Percentiles rank a stretch among this genome's conserved stretches.
Evolutionary conservation across 768 basidiomycete genomes (phyloP).

Genomic region (Rickenella mellea): DNA sequence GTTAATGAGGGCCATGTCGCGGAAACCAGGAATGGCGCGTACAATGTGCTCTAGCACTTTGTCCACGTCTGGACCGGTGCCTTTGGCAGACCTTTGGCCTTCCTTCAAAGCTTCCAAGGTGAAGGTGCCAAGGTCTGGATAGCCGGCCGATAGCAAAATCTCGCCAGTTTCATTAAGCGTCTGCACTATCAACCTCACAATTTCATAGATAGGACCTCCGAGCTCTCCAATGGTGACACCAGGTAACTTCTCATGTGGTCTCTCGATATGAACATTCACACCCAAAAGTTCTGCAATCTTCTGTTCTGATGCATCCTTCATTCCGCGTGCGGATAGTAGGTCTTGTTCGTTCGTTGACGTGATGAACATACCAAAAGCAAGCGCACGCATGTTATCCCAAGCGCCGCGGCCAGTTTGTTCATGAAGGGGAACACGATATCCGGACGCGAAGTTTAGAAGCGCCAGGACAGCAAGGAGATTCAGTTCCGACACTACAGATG

Average conservation of each 20-base stretch:
- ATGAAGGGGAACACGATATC: constrained; percentile 70
- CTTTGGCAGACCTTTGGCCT: constrained; percentile 26
- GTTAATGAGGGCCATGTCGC: constrained; percentile 62
- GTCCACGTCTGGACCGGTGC: constrained; percentile 35
- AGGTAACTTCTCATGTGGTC: constrained; percentile 55
- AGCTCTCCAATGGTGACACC: constrained; percentile 69
- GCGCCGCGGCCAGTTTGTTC: constrained; percentile 67
- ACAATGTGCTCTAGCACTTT: constrained; percentile 66
- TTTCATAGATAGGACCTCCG: constrained; percentile 62
- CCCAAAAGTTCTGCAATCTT: constrained; percentile 69
- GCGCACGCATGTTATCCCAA: constrained; percentile 72
- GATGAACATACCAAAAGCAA: constrained; percentile 66
- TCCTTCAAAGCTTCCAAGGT: constrained; percentile 60
- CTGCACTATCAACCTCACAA: constrained; percentile 56
- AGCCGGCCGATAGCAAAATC: constrained; percentile 48
- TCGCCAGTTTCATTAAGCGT: constrained; percentile 68
- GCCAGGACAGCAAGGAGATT: constrained; percentile 74
- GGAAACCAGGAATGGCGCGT: constrained; percentile 70
- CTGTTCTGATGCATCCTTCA: constrained; percentile 39
- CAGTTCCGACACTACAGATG: constrained; percentile 63
- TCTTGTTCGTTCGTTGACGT: constrained; percentile 46
- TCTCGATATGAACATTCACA: constrained; percentile 60
- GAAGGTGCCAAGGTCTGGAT: constrained; percentile 65
- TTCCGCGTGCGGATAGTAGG: constrained; percentile 57
- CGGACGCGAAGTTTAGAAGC: constrained; percentile 77